Conservation (phyloP, 768 basidiomycete species). For the Tylopilus rubrobrunneus region DNA sequence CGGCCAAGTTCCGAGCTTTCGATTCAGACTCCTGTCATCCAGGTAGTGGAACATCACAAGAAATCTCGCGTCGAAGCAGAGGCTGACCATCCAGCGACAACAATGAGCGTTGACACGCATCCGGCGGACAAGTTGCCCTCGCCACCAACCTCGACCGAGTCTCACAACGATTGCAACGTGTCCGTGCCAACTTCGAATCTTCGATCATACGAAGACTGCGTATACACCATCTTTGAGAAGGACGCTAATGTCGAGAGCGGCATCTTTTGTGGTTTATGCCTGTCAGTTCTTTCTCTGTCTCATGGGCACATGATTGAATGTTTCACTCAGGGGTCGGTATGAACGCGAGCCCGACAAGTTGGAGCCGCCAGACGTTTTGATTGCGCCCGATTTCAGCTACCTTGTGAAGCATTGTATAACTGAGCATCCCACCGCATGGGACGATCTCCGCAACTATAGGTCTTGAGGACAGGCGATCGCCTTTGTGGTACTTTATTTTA, state of each 20-base stretch:
- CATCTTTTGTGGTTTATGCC: constrained; percentile 47
- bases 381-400: constrained; percentile 34
- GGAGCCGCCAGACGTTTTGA: constrained; percentile 28
- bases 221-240: constrained; percentile 33
- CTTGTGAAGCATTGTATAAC: constrained; percentile 46
- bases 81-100: background rate
- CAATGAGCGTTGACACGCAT: background rate
- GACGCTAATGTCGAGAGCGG: constrained; percentile 30
- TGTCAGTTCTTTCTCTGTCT: constrained; percentile 35
- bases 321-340: constrained; percentile 22
- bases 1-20: constrained; percentile 15
- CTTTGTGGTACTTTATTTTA: constrained; percentile 6
- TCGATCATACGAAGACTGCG: constrained; percentile 43
- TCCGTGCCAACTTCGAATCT: constrained; percentile 9
- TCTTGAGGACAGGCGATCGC: background rate
- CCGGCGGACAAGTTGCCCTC: background rate
- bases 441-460: constrained; percentile 30
- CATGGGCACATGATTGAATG: background rate
- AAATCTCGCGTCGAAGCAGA: constrained; percentile 18
- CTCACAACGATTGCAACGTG: background rate
- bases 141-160: background rate
- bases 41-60: constrained; percentile 14
- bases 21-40: constrained; percentile 3
- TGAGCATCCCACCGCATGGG: constrained; percentile 50
- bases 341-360: constrained; percentile 20